Evolutionary conservation across 2,329 filamentous ascomycete species (phyloP).

Genomic region (Beauveria australis): DNA sequence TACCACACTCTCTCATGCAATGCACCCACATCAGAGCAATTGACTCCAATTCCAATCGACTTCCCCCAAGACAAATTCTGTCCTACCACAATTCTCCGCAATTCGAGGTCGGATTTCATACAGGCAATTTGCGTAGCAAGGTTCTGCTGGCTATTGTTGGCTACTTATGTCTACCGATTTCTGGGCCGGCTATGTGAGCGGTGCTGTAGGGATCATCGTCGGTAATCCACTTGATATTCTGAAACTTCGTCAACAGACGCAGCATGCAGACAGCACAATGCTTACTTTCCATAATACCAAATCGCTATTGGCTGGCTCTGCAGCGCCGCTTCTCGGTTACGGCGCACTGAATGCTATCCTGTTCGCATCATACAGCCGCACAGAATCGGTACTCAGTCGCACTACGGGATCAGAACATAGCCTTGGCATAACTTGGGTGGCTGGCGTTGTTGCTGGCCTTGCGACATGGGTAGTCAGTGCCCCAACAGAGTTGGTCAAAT

Average conservation of each 20-base stretch:
- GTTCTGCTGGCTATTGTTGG: neutral
- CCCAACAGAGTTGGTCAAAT: constrained; percentile 87
- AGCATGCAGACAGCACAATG: constrained; percentile 13
- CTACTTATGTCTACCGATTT: constrained; percentile 73
- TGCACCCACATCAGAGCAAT: neutral
- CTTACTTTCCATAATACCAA: constrained; percentile 26
- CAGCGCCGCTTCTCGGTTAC: constrained; percentile 81
- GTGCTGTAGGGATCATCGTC: constrained; percentile 76
- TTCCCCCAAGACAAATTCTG: neutral
- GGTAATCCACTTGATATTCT: constrained; percentile 75
- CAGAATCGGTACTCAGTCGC: constrained; percentile 53
- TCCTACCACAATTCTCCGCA: neutral
- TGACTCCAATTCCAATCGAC: neutral
- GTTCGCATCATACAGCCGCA: constrained; percentile 84
- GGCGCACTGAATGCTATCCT: constrained; percentile 85
- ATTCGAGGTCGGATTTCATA: neutral
- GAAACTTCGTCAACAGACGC: constrained; percentile 61
- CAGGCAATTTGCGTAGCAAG: neutral
- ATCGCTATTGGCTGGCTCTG: constrained; percentile 54
- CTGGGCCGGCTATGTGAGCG: constrained; percentile 86
- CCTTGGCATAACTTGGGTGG: constrained; percentile 64
- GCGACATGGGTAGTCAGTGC: constrained; percentile 80
- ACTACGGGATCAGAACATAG: constrained; percentile 30
- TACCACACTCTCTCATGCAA: neutral
- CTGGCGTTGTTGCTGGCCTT: constrained; percentile 73